phyloP scores from a whole-genome alignment of 495 filamentous ascomycete species.

The Melanomma pulvis-pyrius region DNA sequence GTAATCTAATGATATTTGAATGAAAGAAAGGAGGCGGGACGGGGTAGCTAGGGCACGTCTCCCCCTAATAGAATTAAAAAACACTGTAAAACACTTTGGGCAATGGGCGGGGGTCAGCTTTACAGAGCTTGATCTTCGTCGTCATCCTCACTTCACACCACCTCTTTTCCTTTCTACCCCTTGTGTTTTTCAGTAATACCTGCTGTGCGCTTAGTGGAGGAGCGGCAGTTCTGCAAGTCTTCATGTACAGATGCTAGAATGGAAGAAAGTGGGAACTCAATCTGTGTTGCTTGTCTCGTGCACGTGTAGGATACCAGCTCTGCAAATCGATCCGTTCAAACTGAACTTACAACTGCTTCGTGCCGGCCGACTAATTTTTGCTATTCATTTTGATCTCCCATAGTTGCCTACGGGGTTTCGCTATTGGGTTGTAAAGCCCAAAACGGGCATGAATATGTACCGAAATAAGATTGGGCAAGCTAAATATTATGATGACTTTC shows the following conservation, averaged over 20 bases:
- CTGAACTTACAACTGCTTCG: too few relatives aligned
- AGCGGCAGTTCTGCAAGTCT: neutral
- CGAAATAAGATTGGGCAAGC: too few relatives aligned
- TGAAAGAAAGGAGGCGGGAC: constrained; percentile 9
- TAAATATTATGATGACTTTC: too few relatives aligned
- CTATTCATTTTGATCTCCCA: too few relatives aligned
- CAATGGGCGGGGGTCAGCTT: neutral
- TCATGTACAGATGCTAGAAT: constrained; percentile 32
- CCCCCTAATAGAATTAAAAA: constrained; percentile 22
- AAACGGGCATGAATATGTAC: too few relatives aligned
- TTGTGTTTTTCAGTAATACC: constrained; percentile 22
- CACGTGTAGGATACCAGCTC: constrained; percentile 15
- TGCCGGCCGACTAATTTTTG: too few relatives aligned
- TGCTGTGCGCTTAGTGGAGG: constrained; percentile 1
- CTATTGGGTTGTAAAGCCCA: too few relatives aligned
- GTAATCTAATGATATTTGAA: constrained; percentile 34
- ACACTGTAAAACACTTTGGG: constrained; percentile 23
- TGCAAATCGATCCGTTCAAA: neutral
- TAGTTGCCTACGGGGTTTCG: too few relatives aligned
- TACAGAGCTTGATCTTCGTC: neutral
- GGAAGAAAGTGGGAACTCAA: constrained; percentile 20
- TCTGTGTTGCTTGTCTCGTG: neutral
- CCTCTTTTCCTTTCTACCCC: constrained; percentile 28
- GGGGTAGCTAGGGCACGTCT: neutral
- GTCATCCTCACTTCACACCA: constrained; percentile 11